Evolutionary conservation across 331 rosid genomes (phyloP), one percentile per base, ranked within the genome.

Genomic region (Arachis monticola): DNA sequence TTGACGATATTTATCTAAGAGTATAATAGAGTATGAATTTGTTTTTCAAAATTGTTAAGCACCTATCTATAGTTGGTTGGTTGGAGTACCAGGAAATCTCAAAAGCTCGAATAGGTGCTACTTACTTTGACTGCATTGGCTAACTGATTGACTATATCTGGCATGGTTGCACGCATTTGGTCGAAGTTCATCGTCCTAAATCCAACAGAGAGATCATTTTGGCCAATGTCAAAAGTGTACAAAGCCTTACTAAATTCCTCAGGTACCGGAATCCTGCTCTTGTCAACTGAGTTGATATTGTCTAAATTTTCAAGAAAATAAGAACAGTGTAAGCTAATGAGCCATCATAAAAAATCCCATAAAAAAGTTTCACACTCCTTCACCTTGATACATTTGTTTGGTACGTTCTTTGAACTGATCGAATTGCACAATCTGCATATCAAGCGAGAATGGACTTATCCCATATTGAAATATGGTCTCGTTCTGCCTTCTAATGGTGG

Each of bases 161-260:
- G 93, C 75, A 94, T 48, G 7, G 88, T 79, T 40, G 87, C 91
- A 42, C 79, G 93, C 27, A 88, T 87, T 63, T 94, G 96, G 13
- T 90, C 91, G 9, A 79, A 79, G 61, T 70, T 94, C 80, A 92
- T 65, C 85, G 79, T 86, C 60, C 97, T 83, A 70, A 92, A 90
- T 10, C 97, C 99, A 52, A 78, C 87, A 6, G 99, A 90, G 27
- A 91, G 94, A 77, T 94, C 99, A 74, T 94, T 92, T 64, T 94
- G 99, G 11, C 99, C 99, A 46, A 94, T 92, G 46, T 94, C 99
- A 72, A 92, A 94, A 6, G 96, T 88, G 83, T 94, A 94, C 10
- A 94, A 87, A 40, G 99, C 99, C 84, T 86, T 92, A n/a, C 91
- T 61, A 69, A 88, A 92, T 47, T 94, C 99, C 78, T 83, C 91